Percentiles rank a stretch among this genome's conserved stretches.
These are phyloP conservation scores for Zymoseptoria crescenta DNA, from an alignment of 2,329 filamentous ascomycete genomes.

Conservation along the genomic window DNA sequence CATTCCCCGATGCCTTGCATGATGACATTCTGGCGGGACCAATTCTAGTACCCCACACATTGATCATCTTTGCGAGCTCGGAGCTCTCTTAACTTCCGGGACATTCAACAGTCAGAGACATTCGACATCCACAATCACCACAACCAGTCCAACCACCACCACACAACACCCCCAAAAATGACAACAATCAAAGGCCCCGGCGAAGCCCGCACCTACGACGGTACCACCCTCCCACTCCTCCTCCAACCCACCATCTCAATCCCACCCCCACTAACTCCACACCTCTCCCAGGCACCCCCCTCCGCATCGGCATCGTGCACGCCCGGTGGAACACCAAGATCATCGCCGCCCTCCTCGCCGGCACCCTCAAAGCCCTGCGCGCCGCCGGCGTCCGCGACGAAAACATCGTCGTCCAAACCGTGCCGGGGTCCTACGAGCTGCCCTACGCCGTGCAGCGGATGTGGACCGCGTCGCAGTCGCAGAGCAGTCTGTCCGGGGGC, in stretches of 20 bases:
- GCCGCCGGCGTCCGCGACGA: conserved; percentile 73
- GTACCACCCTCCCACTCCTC: conserved; percentile 32
- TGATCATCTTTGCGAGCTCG: not conserved
- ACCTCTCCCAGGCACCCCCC: conserved; percentile 40
- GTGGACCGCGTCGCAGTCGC: conserved; percentile 41
- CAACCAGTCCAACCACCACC: not conserved
- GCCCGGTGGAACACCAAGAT: conserved; percentile 89
- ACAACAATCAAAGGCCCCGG: conserved; percentile 56
- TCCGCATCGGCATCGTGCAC: conserved; percentile 92
- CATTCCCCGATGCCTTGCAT: not conserved
- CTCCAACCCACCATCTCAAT: not conserved
- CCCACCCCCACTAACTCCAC: conserved; percentile 1
- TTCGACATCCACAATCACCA: not conserved
- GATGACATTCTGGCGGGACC: not conserved
- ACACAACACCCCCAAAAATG: conserved; percentile 34
- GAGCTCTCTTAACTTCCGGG: not conserved
- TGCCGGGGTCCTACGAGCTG: conserved; percentile 91
- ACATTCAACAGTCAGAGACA: not conserved
- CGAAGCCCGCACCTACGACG: conserved; percentile 49
- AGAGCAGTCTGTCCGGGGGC: conserved; percentile 56
- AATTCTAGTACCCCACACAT: not conserved
- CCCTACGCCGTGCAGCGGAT: conserved; percentile 79
- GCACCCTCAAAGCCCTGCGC: conserved; percentile 69
- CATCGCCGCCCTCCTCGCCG: conserved; percentile 75
- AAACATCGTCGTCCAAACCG: conserved; percentile 82